These are phyloP conservation scores for Taphrina wiesneri DNA, from an alignment of 1,139 yeast species.

Conservation along the genomic window DNA sequence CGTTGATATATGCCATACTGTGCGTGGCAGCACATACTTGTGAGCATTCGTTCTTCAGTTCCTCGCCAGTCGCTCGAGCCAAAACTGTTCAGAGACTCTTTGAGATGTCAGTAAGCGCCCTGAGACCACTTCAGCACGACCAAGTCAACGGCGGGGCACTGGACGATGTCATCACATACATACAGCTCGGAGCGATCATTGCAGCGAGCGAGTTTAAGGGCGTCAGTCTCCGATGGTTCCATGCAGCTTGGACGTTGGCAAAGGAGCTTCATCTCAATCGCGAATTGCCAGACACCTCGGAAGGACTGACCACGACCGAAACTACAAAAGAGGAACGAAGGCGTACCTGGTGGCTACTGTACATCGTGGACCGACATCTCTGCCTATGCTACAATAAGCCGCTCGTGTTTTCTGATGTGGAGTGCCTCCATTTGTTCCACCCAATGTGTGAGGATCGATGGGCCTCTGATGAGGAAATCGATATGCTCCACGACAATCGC, in stretches of 20 bases:
- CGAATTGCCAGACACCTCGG: slow-evolving; percentile 40
- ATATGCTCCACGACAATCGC: not conserved
- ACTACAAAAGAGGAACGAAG: slow-evolving; percentile 49
- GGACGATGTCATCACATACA: slow-evolving; percentile 49
- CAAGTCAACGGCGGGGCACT: slow-evolving; percentile 45
- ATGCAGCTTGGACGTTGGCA: slow-evolving; percentile 47
- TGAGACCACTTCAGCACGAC: slow-evolving; percentile 40
- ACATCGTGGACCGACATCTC: slow-evolving; percentile 49
- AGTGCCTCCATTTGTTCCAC: slow-evolving; percentile 45
- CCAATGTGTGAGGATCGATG: slow-evolving; percentile 48
- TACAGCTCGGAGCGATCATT: slow-evolving; percentile 49
- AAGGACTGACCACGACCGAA: slow-evolving; percentile 41
- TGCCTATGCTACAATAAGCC: slow-evolving; percentile 49
- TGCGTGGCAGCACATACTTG: slow-evolving; percentile 48
- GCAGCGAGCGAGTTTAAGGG: slow-evolving; percentile 50
- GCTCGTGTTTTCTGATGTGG: slow-evolving; percentile 46
- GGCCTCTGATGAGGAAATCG: slow-evolving; percentile 42
- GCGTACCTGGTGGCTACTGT: slow-evolving; percentile 52
- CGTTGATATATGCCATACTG: slow-evolving; percentile 47
- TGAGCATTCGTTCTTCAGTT: slow-evolving; percentile 47
- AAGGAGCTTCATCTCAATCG: slow-evolving; percentile 45
- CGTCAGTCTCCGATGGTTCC: slow-evolving; percentile 50
- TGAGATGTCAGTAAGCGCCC: slow-evolving; percentile 43
- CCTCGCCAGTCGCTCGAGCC: slow-evolving; percentile 44
- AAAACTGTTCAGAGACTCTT: slow-evolving; percentile 43